Evolutionary conservation across 169 alveolate species (phyloP), one percentile per base, ranked within the genome.

Genomic region (Eimeria praecox): DNA sequence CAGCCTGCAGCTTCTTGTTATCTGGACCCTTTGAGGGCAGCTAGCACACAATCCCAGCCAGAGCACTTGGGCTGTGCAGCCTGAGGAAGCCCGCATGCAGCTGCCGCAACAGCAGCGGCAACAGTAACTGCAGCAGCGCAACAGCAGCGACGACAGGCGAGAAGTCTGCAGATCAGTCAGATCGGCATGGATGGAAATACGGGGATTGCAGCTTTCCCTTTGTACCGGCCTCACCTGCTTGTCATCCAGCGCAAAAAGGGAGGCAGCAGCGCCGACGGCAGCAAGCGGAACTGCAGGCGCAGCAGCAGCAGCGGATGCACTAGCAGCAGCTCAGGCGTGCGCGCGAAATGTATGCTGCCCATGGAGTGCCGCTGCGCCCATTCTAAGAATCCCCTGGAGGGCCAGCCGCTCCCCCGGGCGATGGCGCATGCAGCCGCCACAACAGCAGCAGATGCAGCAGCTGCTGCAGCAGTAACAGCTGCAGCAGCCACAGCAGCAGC

Each of bases 211-310:
- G 56, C 46, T 18, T 16, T 75, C 35, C 59, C 86, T 9, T 14
- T 40, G 56, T 59, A 75, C 40, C 86, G 56, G 18, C 86, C 86
- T 18, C 86, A 75, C 86, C 56, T 75, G 59, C 59, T 75, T 75
- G 86, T 42, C 56, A 42, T 75, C 42, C 86, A 75, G 35, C 52
- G 86, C n/a, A 38, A 42, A 22, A 75, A 40, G 38, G 62, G 62
- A 56, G 10, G 35, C 59, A 27, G 59, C 38, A 30, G 78, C 78
- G 40, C 33, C 86, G 56, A 75, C 4, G 59, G 86, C 59, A 75
- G 59, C 52, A 44, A 35, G 86, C 86, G 42, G 35, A 38, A 75
- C 86, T 40, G 86, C 33, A 27, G 22, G 10, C 38, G 86, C 56
- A 38, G 35, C 62, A 44, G 56, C 86, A 40, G 83, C 83, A 40